Conservation (phyloP, 495 filamentous ascomycete genomes). For the Penicillium maclennaniae region DNA sequence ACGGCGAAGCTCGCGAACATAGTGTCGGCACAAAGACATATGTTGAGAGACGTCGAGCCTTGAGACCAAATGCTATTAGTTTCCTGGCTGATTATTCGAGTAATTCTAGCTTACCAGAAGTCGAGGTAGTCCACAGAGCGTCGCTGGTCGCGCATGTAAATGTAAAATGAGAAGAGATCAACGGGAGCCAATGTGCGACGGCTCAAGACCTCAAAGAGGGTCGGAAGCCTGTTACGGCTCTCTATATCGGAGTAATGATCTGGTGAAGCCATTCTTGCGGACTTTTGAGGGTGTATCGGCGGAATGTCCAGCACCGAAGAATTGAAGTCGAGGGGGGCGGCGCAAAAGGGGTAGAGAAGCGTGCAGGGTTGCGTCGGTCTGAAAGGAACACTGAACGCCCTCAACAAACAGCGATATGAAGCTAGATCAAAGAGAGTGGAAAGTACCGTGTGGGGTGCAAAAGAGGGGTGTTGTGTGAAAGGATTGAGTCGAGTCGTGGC, state of each 20-base stretch:
- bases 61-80: slow-evolving; percentile 2
- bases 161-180: slow-evolving; percentile 98
- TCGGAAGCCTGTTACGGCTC: slow-evolving; percentile 80
- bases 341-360: slow-evolving; percentile 23
- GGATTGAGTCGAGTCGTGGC: slow-evolving; percentile 9
- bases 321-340: slow-evolving; percentile 16
- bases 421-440: slow-evolving; percentile 6
- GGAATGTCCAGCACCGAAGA: slow-evolving; percentile 21
- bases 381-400: slow-evolving; percentile 5
- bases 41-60: slow-evolving; percentile 99
- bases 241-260: slow-evolving; percentile 33
- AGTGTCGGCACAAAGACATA: slow-evolving; percentile 96
- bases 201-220: slow-evolving; percentile 90
- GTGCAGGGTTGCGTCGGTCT: slow-evolving; percentile 8
- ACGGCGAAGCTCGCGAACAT: slow-evolving; percentile 89
- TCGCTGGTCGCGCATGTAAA: slow-evolving; percentile 99
- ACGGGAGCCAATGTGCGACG: slow-evolving; percentile 87
- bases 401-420: slow-evolving; percentile 3
- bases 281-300: slow-evolving; percentile 7
- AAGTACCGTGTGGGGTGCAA: neutral
- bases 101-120: slow-evolving; percentile 71
- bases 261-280: slow-evolving; percentile 32
- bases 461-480: slow-evolving; percentile 11
- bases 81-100: neutral
- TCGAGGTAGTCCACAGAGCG: slow-evolving; percentile 96